Evolutionary conservation across 345 rosid species (phyloP).

Genomic region (Aquilaria yunnanensis): DNA sequence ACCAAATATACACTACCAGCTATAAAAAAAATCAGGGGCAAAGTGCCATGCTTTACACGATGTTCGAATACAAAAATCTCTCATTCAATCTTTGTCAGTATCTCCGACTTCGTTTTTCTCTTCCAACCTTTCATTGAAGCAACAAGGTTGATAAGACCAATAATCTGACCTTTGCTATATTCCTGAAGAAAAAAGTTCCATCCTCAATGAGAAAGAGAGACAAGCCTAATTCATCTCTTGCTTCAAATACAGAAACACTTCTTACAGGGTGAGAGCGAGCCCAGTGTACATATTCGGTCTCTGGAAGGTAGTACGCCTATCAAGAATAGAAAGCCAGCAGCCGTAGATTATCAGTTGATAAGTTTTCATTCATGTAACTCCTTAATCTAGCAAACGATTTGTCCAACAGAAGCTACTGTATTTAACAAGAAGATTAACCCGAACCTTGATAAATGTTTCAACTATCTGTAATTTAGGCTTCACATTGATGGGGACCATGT

Average conservation of each 20-base stretch:
- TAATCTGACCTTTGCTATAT: slow-evolving; percentile 66
- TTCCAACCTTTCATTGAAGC: slow-evolving; percentile 97
- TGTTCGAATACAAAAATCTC: slow-evolving; percentile 14
- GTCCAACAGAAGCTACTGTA: no score
- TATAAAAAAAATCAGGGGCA: not conserved
- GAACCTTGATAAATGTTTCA: slow-evolving; percentile 85
- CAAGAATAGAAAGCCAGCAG: not conserved
- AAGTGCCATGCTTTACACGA: slow-evolving; percentile 14
- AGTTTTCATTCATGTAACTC: no score
- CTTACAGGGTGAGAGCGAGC: slow-evolving; percentile 92
- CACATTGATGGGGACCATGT: slow-evolving; percentile 66
- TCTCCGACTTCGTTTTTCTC: slow-evolving; percentile 83
- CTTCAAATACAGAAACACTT: not conserved
- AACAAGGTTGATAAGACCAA: slow-evolving; percentile 81
- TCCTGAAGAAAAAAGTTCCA: slow-evolving; percentile 39
- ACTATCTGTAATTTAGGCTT: slow-evolving; percentile 75
- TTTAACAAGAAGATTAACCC: not conserved
- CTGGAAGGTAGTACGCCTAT: slow-evolving; percentile 96
- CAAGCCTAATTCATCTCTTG: not conserved
- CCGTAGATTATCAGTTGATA: no score
- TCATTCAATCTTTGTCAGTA: slow-evolving; percentile 78
- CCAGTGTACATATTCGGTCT: slow-evolving; percentile 96
- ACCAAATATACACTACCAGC: no score
- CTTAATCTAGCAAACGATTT: no score
- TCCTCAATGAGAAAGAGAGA: slow-evolving; percentile 1